These are phyloP conservation scores for Leucosporidium yakuticum DNA, from an alignment of 768 basidiomycete genomes.

Conservation along the genomic window DNA sequence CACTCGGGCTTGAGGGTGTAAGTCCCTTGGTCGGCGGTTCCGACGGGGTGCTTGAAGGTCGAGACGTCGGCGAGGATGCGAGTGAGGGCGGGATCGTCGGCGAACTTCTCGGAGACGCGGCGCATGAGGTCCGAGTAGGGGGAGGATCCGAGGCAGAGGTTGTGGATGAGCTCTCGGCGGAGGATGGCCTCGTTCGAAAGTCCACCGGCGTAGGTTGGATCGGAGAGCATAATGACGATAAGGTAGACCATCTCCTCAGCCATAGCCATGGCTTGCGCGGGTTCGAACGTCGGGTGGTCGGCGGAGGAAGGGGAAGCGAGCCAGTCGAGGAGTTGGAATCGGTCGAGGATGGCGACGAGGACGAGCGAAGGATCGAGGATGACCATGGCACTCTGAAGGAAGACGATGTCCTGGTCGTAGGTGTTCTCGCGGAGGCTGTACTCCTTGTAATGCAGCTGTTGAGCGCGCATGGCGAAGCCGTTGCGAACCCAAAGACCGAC, in stretches of 20 bases:
- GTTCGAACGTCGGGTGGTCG: conserved; percentile 58
- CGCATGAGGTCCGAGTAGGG: conserved; percentile 87
- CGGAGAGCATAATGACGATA: conserved; percentile 76
- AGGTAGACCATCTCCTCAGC: conserved; percentile 87
- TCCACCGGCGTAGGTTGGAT: conserved; percentile 66
- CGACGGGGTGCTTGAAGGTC: conserved; percentile 65
- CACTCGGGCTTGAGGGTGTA: conserved; percentile 80
- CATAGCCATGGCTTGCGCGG: conserved; percentile 68
- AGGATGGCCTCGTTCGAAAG: conserved; percentile 62
- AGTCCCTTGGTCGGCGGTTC: conserved; percentile 67
- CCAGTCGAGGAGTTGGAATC: conserved; percentile 73
- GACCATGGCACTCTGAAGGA: conserved; percentile 77
- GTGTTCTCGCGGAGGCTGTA: conserved; percentile 92
- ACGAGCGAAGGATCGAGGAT: conserved; percentile 69
- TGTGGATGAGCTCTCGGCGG: conserved; percentile 80
- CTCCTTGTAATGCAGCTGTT: conserved; percentile 90
- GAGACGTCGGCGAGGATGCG: conserved; percentile 70
- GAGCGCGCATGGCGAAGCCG: conserved; percentile 89
- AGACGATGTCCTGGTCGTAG: conserved; percentile 90
- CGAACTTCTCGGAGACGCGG: conserved; percentile 78
- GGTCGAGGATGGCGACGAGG: conserved; percentile 78
- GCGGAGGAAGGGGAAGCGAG: conserved; percentile 48
- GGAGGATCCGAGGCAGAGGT: conserved; percentile 77
- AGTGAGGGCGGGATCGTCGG: conserved; percentile 77
- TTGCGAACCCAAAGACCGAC: conserved; percentile 97